Conservation (phyloP, 2,329 filamentous ascomycete species). For the Fusarium metavorans region DNA sequence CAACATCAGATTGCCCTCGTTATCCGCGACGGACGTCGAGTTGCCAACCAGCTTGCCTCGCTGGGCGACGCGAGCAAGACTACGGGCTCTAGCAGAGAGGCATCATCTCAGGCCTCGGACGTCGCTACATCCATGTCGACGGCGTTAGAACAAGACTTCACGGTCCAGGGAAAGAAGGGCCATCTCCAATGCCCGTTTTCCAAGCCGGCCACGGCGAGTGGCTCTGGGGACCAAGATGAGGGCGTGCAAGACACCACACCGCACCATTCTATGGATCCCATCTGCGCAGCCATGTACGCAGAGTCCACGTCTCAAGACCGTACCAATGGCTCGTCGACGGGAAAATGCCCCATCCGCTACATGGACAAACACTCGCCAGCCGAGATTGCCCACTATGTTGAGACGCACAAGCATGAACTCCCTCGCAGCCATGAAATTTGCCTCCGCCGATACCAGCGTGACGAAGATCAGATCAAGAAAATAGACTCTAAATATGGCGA, state of each 20-base stretch:
- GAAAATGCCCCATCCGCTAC: slow-evolving; percentile 92
- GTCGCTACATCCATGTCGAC: slow-evolving; percentile 70
- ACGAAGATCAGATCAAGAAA: slow-evolving; percentile 85
- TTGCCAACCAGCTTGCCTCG: slow-evolving; percentile 65
- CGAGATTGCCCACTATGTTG: slow-evolving; percentile 92
- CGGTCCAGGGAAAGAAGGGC: slow-evolving; percentile 84
- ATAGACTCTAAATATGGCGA: slow-evolving; percentile 95
- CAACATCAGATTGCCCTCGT: slow-evolving; percentile 71
- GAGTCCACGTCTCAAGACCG: slow-evolving; percentile 67
- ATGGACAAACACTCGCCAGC: slow-evolving; percentile 92
- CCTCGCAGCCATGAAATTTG: slow-evolving; percentile 95
- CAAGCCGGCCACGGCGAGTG: slow-evolving; percentile 52
- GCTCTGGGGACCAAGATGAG: slow-evolving; percentile 43
- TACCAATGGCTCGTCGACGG: slow-evolving; percentile 61
- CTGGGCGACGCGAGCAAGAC: slow-evolving; percentile 64
- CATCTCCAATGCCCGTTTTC: slow-evolving; percentile 85
- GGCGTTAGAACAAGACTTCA: slow-evolving; percentile 89
- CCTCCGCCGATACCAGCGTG: slow-evolving; percentile 88
- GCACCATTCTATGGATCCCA: slow-evolving; percentile 68
- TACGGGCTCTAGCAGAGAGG: slow-evolving; percentile 62
- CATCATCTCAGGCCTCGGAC: slow-evolving; percentile 58
- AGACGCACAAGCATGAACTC: slow-evolving; percentile 94
- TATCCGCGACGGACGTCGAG: slow-evolving; percentile 73
- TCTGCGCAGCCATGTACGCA: slow-evolving; percentile 73
- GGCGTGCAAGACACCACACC: slow-evolving; percentile 54